These are phyloP conservation scores for Geotrichum carabidarum DNA, from an alignment of 1,139 yeast species.

Conservation along the genomic window DNA sequence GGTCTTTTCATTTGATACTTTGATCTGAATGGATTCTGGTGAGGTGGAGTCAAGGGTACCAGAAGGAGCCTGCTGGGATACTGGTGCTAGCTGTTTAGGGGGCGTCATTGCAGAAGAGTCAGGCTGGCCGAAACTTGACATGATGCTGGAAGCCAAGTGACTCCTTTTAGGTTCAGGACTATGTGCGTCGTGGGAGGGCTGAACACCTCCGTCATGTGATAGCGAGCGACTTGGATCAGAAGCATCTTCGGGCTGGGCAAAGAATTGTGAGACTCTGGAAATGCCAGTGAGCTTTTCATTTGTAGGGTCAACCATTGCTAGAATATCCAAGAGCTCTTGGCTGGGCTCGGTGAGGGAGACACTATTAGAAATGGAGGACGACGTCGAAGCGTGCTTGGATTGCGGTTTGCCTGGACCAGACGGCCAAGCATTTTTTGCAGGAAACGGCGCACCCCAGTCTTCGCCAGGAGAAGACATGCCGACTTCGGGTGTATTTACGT, in stretches of 20 bases:
- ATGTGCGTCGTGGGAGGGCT: background rate
- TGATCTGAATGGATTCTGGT: background rate
- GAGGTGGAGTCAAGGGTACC: background rate
- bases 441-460: background rate
- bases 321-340: constrained; percentile 16
- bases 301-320: constrained; percentile 20
- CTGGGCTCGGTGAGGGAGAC: constrained; percentile 2
- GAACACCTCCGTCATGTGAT: background rate
- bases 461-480: background rate
- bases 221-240: background rate
- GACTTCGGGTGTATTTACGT: background rate
- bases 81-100: background rate
- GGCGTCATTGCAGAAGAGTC: background rate
- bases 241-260: background rate
- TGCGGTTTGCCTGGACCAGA: too few relatives aligned
- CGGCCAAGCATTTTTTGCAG: too few relatives aligned
- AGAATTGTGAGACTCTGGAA: constrained; percentile 17
- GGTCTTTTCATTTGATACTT: background rate
- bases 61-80: background rate
- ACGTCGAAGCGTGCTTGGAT: background rate
- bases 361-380: background rate
- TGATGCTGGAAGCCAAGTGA: constrained; percentile 19
- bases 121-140: constrained; percentile 16
- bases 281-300: constrained; percentile 19
- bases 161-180: constrained; percentile 15